Conservation (phyloP, 345 rosid species). For the Microcos paniculata region DNA sequence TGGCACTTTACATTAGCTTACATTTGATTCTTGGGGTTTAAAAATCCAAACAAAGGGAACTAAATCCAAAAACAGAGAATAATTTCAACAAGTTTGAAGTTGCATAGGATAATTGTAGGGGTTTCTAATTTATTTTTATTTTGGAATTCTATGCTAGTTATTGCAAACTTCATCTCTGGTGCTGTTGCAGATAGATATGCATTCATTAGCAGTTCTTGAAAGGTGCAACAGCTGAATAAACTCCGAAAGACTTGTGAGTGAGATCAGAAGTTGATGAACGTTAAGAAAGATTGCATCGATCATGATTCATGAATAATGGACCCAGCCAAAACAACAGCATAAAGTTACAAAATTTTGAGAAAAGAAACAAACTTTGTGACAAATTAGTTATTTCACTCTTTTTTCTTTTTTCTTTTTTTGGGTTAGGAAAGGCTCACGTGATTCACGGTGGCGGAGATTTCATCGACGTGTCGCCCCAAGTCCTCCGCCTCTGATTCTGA, state of each 20-base stretch:
- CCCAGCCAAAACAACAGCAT: background rate
- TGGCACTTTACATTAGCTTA: background rate
- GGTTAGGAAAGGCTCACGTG: slow-evolving; percentile 27
- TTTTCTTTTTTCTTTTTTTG: background rate
- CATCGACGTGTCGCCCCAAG: slow-evolving; percentile 36
- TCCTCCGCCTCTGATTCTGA: slow-evolving; percentile 29
- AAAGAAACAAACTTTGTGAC: background rate
- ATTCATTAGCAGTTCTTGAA: too few species aligned
- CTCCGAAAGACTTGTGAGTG: background rate
- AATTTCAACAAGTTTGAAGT: background rate
- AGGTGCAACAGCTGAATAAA: background rate
- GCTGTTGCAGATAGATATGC: background rate
- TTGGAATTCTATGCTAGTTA: background rate
- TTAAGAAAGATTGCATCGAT: background rate
- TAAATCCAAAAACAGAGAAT: background rate
- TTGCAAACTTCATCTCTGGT: background rate
- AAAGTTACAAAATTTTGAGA: background rate
- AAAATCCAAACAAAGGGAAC: background rate
- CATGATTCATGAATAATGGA: background rate
- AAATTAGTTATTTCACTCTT: background rate
- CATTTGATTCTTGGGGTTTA: background rate
- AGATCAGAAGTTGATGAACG: background rate
- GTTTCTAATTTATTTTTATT: background rate
- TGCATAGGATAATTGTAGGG: background rate
- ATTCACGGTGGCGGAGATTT: slow-evolving; percentile 44